These are phyloP conservation scores for Colletotrichum liaoningense DNA, from an alignment of 2,329 filamentous ascomycete species.

Conservation along the genomic window DNA sequence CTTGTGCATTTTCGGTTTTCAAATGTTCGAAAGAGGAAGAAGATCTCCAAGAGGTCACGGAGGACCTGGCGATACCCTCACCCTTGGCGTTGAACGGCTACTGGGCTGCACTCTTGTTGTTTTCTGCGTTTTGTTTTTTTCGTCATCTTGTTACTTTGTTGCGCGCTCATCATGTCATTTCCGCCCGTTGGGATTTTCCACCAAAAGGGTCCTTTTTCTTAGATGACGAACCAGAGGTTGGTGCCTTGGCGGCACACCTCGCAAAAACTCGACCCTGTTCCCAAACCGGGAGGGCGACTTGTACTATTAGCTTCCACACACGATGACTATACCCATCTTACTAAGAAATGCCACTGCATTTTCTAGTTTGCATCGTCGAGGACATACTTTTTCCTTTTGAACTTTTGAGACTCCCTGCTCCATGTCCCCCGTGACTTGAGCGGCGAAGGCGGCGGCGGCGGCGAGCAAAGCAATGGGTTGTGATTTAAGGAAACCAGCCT, in stretches of 20 bases:
- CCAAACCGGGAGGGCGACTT: slow-evolving; percentile 9
- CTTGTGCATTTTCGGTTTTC: slow-evolving; percentile 12
- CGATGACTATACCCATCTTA: slow-evolving; percentile 34
- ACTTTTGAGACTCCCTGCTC: neutral
- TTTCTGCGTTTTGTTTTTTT: neutral
- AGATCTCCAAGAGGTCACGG: slow-evolving; percentile 30
- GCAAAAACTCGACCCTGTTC: slow-evolving; percentile 3
- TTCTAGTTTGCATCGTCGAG: slow-evolving; percentile 19
- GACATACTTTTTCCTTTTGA: neutral
- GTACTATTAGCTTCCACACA: slow-evolving; percentile 32
- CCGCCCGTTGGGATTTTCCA: neutral
- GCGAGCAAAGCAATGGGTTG: neutral
- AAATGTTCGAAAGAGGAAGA: slow-evolving; percentile 23
- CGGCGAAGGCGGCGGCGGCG: neutral
- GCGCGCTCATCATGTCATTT: slow-evolving; percentile 19
- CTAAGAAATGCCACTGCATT: slow-evolving; percentile 23
- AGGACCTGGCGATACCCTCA: slow-evolving; percentile 38
- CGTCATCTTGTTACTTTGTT: neutral
- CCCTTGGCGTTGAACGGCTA: slow-evolving; percentile 34
- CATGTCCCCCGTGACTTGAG: neutral
- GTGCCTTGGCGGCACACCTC: neutral
- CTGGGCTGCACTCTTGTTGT: slow-evolving; percentile 4
- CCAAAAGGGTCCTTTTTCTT: neutral
- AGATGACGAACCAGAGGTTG: slow-evolving; percentile 21
- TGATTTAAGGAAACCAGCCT: neutral